Evolutionary conservation across 495 filamentous ascomycete genomes (phyloP), one percentile per base, ranked within the genome.

Genomic region (Aspergillus wentii): DNA sequence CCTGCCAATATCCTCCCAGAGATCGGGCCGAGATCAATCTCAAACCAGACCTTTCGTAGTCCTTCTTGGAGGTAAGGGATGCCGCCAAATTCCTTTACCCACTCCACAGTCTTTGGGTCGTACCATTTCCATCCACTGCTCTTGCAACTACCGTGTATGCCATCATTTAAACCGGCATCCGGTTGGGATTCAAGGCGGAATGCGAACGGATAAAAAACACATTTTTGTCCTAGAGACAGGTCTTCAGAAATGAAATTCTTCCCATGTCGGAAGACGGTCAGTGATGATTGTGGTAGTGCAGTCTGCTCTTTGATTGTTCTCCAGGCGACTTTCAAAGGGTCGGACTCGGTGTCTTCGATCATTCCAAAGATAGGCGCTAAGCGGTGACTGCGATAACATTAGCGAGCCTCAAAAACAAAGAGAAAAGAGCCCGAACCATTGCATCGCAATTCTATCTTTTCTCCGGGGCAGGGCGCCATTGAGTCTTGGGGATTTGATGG

Each of bases 171-270:
- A n/a, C n/a, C n/a, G n/a, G n/a, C n/a, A n/a, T n/a, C n/a, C n/a
- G n/a, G n/a, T n/a, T n/a, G n/a, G n/a, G n/a, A n/a, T n/a, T 64
- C 66, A 11, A 78, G 60, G n/a, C 57, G 52, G 41, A 69, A 80
- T 0, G 57, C 61, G 44, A 78, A 78, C 1, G 75, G 72, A 33
- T 71, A 60, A 35, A 80, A 61, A 10, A 60, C 75, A 74, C 75
- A 80, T 46, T 65, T 52, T 9, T 68, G 66, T 14, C 60, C 51
- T 17, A 78, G 46, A 8, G 54, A 51, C 5, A 45, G 34, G 35
- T 78, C 75, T 5, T 40, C 29, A 35, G 78, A 74, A 10, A 58
- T 51, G 46, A 70, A 78, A 18, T 57, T 54, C 38, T 74, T 72
- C 22, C 75, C 76, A n/a, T 62, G 59, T 21, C 71, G 59, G 18